phyloP scores from a whole-genome alignment of 371 early-diverging fungal genomes.

The Mortierella sp. region DNA sequence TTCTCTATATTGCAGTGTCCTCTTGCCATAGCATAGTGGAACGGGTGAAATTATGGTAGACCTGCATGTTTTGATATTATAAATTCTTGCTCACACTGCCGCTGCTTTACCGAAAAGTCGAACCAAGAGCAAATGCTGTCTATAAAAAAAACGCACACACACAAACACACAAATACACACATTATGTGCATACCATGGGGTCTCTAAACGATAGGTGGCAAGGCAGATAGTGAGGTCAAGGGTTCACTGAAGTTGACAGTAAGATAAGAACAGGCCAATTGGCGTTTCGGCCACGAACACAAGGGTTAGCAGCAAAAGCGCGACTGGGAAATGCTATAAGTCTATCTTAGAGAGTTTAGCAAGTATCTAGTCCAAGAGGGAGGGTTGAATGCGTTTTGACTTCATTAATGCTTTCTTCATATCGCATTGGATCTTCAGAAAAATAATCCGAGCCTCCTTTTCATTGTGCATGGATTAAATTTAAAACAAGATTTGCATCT shows the following conservation, averaged over 20 bases:
- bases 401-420: not conserved
- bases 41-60: no score
- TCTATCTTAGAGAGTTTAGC: not conserved
- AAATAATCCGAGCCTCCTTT: not conserved
- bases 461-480: not conserved
- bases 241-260: not conserved
- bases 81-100: not conserved
- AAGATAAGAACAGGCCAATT: constrained; percentile 49
- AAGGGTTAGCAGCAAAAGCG: constrained; percentile 7
- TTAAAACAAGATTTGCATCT: not conserved
- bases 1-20: no score
- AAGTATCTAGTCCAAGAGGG: not conserved
- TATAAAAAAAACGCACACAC: constrained; percentile 4
- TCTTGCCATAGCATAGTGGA: no score
- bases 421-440: not conserved
- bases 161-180: not conserved
- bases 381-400: not conserved
- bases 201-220: not conserved
- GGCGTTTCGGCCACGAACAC: constrained; percentile 48
- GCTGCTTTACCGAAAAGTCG: not conserved
- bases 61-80: not conserved
- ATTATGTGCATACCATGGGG: not conserved
- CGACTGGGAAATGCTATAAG: not conserved
- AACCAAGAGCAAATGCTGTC: constrained; percentile 2
- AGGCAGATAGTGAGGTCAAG: not conserved